A percentile compares a stretch with the other conserved stretches of the same genome.
These are phyloP conservation scores for Rhinocladiella mackenziei DNA, from an alignment of 2,329 filamentous ascomycete species.

Conservation along the genomic window DNA sequence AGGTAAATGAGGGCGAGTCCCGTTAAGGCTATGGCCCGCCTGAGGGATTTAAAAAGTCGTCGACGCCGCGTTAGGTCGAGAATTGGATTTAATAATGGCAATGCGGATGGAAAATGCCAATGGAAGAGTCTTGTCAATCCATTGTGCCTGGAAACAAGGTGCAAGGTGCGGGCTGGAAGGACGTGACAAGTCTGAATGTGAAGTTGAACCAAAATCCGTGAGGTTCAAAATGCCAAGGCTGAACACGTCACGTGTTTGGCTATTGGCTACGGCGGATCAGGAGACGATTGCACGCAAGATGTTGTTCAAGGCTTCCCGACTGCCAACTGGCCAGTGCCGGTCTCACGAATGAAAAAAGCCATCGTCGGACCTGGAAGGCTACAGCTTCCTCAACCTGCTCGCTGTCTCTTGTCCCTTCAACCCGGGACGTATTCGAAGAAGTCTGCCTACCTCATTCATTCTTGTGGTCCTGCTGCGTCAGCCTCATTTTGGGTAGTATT, in stretches of 20 bases:
- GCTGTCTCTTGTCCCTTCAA: too few relatives aligned
- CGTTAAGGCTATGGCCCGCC: too few relatives aligned
- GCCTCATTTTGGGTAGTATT: constrained; percentile 3
- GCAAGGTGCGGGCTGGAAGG: constrained; percentile 3
- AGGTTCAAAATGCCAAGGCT: constrained; percentile 17
- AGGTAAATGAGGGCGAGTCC: too few relatives aligned
- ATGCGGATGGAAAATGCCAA: background rate
- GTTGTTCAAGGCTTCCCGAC: too few relatives aligned
- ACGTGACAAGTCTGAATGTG: constrained; percentile 11
- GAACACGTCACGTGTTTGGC: too few relatives aligned
- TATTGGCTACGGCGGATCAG: background rate
- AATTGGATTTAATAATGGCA: background rate
- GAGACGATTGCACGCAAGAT: too few relatives aligned
- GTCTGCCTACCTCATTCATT: background rate
- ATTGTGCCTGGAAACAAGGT: constrained; percentile 6
- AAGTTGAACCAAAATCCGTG: constrained; percentile 6
- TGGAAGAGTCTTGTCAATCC: constrained; percentile 1
- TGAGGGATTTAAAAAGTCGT: background rate
- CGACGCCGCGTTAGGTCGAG: background rate
- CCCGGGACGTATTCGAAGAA: too few relatives aligned
- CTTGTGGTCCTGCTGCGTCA: background rate
- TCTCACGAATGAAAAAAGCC: too few relatives aligned
- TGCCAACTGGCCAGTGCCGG: too few relatives aligned
- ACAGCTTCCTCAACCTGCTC: too few relatives aligned
- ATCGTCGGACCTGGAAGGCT: background rate